Evolutionary conservation across 2,329 filamentous ascomycete genomes (phyloP).

Genomic region (Monosporascus cannonballus): DNA sequence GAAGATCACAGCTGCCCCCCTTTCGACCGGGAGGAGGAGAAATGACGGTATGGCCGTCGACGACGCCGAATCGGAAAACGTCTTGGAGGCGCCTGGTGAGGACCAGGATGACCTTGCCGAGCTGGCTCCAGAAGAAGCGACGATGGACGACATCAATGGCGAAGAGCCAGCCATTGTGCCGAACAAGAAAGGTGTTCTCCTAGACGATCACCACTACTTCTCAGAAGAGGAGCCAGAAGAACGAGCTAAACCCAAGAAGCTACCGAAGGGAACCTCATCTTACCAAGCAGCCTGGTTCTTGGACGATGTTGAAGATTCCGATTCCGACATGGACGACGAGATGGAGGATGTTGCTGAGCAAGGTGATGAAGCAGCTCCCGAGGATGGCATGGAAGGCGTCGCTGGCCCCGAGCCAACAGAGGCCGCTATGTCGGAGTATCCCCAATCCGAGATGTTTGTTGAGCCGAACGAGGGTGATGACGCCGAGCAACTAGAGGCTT

Average conservation of each 20-base stretch:
- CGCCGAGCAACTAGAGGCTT: constrained; percentile 72
- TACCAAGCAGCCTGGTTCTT: constrained; percentile 96
- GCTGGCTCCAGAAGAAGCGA: constrained; percentile 78
- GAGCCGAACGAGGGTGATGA: constrained; percentile 78
- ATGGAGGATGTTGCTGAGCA: constrained; percentile 38
- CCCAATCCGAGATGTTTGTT: constrained; percentile 87
- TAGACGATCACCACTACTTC: constrained; percentile 98
- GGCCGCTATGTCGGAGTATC: constrained; percentile 78
- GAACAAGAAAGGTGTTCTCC: constrained; percentile 75
- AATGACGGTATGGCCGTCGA: constrained; percentile 65
- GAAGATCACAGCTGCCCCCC: constrained; percentile 74
- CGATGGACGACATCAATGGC: constrained; percentile 52
- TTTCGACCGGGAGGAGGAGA: constrained; percentile 55
- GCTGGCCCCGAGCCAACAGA: constrained; percentile 66
- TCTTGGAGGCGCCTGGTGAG: constrained; percentile 66
- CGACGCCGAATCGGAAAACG: constrained; percentile 43
- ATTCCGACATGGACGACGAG: constrained; percentile 63
- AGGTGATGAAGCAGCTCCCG: constrained; percentile 55
- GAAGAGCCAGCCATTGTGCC: constrained; percentile 39
- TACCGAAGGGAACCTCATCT: constrained; percentile 86
- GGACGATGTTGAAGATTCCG: constrained; percentile 71
- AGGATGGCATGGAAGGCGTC: constrained; percentile 74
- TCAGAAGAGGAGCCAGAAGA: constrained; percentile 72
- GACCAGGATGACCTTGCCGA: constrained; percentile 80
- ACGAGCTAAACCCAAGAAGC: constrained; percentile 58